Evolutionary conservation across 163 green algal species (phyloP), one percentile per base, ranked within the genome.

Genomic region (Prototheca cutis): DNA sequence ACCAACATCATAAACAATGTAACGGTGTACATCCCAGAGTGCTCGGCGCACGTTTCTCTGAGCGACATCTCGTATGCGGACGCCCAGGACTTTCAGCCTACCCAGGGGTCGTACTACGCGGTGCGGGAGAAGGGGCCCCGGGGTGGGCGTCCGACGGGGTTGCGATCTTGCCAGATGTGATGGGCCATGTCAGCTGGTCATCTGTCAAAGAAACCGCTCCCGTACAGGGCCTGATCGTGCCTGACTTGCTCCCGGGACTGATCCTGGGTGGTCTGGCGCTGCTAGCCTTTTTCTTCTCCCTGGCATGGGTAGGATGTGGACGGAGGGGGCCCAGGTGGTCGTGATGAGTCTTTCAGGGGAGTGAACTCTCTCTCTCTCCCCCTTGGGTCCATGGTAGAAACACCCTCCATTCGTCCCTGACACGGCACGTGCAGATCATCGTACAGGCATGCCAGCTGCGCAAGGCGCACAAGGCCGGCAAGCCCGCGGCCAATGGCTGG

Each of bases 261-360:
- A 47, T 65, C 23, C 18, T 65, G 3, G 59, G 59, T 15, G 36
- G 15, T 15, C 30, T 65, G 24, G 28, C 25, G 15, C 48, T 65
- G 5, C 19, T 65, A 18, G 48, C 25, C n/a, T 58, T 58, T 23
- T 7, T 65, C 34, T 7, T 31, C 33, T 65, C 51, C 25, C 7
- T 59, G 18, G 4, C 31, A 24, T 65, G 59, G 49, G 49, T 56
- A 33, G 19, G 49, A 15, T 28, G 21, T 28, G 7, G 21, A 53
- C 21, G 6, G n/a, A n/a, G n/a, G n/a, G n/a, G n/a, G n/a, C n/a
- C n/a, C n/a, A n/a, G n/a, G n/a, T n/a, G n/a, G n/a, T n/a, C n/a
- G n/a, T n/a, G n/a, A n/a, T n/a, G n/a, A n/a, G n/a, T n/a, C n/a
- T n/a, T n/a, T n/a, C n/a, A n/a, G n/a, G n/a, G n/a, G n/a, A n/a